Evolutionary conservation across 1,284 basidiomycete species (phyloP).

Genomic region (Hemileia vastatrix): DNA sequence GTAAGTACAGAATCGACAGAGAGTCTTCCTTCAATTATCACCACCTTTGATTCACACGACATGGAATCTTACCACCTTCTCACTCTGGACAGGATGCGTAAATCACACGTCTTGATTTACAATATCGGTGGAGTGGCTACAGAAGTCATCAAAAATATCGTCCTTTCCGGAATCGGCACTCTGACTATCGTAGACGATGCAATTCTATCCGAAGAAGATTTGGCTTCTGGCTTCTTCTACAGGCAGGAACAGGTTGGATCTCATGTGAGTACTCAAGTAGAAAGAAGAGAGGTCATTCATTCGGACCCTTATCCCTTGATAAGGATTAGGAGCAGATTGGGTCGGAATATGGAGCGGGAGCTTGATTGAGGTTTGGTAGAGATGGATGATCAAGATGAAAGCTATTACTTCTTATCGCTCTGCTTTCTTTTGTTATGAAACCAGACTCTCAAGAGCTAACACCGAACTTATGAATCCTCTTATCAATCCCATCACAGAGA

Average conservation of each 20-base stretch:
- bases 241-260: conserved; percentile 78
- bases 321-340: background rate
- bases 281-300: no score
- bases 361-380: background rate
- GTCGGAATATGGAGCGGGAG: background rate
- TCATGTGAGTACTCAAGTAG: background rate
- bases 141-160: conserved; percentile 83
- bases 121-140: conserved; percentile 77
- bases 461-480: no score
- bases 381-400: background rate
- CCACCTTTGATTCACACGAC: no score
- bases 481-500: conserved; percentile 53
- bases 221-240: conserved; percentile 86
- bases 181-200: conserved; percentile 52
- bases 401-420: background rate
- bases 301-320: background rate
- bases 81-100: conserved; percentile 11
- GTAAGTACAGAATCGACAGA: background rate
- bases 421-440: background rate
- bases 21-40: background rate
- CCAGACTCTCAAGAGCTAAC: background rate
- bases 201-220: conserved; percentile 56
- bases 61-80: background rate
- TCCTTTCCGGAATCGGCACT: conserved; percentile 53
- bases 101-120: conserved; percentile 57